A percentile compares a stretch with the other conserved stretches of the same genome.
phyloP scores from a whole-genome alignment of 441 rosid species.

The Cnidoscolus chayamansa region DNA sequence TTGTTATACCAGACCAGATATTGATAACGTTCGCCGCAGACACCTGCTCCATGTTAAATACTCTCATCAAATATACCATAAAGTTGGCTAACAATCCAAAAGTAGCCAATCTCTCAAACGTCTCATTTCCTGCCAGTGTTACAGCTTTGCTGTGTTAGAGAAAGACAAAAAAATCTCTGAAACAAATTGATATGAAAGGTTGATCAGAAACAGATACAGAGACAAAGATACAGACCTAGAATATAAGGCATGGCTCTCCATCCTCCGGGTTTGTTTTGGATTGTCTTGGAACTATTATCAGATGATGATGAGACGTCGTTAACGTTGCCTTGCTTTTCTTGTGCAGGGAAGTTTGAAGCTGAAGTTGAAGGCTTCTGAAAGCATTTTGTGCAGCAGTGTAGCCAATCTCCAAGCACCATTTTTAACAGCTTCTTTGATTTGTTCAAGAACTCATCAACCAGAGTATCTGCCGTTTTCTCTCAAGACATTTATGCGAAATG shows the following conservation, averaged over 20 bases:
- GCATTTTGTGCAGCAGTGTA: constrained; percentile 27
- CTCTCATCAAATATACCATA: constrained; percentile 60
- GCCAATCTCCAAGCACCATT: background rate
- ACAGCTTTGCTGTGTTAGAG: too few species aligned
- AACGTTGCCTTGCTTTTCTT: constrained; percentile 12
- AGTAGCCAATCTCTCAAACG: constrained; percentile 72
- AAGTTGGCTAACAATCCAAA: constrained; percentile 62
- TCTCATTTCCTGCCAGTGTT: constrained; percentile 58
- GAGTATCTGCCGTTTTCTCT: too few species aligned
- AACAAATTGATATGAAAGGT: too few species aligned
- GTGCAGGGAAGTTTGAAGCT: background rate
- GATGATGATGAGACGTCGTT: constrained; percentile 5
- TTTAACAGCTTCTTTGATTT: too few species aligned
- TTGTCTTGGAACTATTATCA: constrained; percentile 4
- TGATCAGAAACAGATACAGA: too few species aligned
- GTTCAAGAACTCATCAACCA: too few species aligned
- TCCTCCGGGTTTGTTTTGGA: constrained; percentile 48
- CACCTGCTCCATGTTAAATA: constrained; percentile 57
- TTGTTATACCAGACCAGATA: constrained; percentile 61
- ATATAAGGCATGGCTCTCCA: constrained; percentile 84
- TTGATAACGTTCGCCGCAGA: constrained; percentile 51
- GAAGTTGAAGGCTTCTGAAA: constrained; percentile 16
- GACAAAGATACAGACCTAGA: constrained; percentile 43
- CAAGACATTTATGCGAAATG: too few species aligned
- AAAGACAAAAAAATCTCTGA: too few species aligned